Conservation (phyloP, 352 stramenopile species). For the Globisporangium megalacanthum region DNA sequence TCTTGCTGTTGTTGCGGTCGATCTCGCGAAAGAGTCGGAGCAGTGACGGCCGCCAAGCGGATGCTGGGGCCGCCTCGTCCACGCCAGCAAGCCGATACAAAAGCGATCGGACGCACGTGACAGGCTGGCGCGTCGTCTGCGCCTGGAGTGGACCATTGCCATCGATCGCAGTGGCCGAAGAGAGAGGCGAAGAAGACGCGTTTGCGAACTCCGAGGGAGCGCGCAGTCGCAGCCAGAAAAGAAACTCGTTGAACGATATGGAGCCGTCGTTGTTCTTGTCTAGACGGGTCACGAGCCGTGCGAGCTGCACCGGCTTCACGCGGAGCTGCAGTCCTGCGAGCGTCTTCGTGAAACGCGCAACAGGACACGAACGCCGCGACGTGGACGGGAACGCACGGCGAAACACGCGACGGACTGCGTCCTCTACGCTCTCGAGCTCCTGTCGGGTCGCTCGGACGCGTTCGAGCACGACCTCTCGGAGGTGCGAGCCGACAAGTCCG, state of each 20-base stretch:
- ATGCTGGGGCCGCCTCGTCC: background rate
- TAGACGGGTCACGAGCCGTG: constrained; percentile 42
- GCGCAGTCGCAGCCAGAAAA: constrained; percentile 50
- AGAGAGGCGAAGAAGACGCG: background rate
- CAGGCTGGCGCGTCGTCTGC: constrained; percentile 8
- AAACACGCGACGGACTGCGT: constrained; percentile 56
- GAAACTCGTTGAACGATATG: constrained; percentile 66
- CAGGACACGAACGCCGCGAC: constrained; percentile 16
- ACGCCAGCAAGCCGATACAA: constrained; percentile 14
- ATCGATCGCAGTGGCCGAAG: background rate
- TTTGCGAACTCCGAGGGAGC: background rate
- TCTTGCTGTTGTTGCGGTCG: constrained; percentile 41
- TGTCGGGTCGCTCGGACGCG: constrained; percentile 27
- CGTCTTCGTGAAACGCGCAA: constrained; percentile 28
- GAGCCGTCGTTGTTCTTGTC: constrained; percentile 45
- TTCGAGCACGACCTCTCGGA: constrained; percentile 42
- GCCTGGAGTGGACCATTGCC: background rate
- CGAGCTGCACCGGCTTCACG: constrained; percentile 39
- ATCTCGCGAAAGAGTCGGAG: constrained; percentile 38
- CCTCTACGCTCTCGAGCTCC: constrained; percentile 34
- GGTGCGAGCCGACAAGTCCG: constrained; percentile 37
- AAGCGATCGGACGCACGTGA: constrained; percentile 14
- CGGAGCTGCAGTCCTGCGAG: constrained; percentile 36
- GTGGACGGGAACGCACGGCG: constrained; percentile 29
- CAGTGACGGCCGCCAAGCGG: constrained; percentile 9